Evolutionary conservation across 1,139 yeast species (phyloP).

Genomic region (Kodamaea derodonti): DNA sequence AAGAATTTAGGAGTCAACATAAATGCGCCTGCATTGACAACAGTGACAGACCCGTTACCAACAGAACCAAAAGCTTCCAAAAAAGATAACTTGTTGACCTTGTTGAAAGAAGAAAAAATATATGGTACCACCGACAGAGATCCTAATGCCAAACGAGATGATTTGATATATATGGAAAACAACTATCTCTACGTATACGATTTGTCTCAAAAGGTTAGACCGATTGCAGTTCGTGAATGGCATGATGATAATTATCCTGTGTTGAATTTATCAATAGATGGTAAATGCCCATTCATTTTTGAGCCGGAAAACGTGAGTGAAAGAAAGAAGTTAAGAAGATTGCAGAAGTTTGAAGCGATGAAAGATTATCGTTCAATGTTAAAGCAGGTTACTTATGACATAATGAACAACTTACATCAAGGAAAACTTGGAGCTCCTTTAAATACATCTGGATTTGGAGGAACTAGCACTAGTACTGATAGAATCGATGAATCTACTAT

Average conservation of each 20-base stretch:
- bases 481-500: conserved; percentile 17
- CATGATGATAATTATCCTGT: conserved; percentile 40
- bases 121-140: conserved; percentile 89
- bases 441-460: conserved; percentile 18
- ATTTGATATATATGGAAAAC: conserved; percentile 70
- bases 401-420: conserved; percentile 24
- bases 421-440: conserved; percentile 14
- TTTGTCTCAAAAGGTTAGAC: conserved; percentile 71
- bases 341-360: conserved; percentile 39
- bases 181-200: conserved; percentile 78
- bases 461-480: conserved; percentile 32
- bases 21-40: conserved; percentile 5
- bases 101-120: conserved; percentile 78
- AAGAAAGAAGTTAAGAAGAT: conserved; percentile 34
- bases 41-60: not conserved
- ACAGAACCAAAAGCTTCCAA: conserved; percentile 8
- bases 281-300: conserved; percentile 68
- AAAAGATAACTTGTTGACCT: conserved; percentile 48
- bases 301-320: conserved; percentile 38
- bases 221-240: conserved; percentile 85
- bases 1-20: conserved; percentile 56
- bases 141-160: conserved; percentile 80
- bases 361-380: conserved; percentile 38
- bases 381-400: conserved; percentile 32
- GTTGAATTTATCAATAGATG: conserved; percentile 50